phyloP scores from a whole-genome alignment of 1,139 yeast genomes.

The Entelexis sorbosivorans region DNA sequence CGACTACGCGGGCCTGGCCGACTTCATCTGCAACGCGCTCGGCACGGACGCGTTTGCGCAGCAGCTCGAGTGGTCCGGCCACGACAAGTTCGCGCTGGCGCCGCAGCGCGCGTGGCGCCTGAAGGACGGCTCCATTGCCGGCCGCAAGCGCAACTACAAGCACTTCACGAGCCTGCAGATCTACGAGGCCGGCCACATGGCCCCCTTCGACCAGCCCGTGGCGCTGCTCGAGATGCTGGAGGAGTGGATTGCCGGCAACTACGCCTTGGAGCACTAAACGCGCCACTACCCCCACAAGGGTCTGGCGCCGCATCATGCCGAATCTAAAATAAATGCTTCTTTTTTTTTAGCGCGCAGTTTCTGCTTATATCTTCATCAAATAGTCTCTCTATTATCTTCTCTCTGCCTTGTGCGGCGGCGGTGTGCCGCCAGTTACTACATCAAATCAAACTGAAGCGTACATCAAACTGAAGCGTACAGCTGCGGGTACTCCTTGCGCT shows the following conservation, averaged over 20 bases:
- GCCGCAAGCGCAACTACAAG: conserved; percentile 47
- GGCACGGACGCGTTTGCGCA: conserved; percentile 76
- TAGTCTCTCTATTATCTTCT: not conserved
- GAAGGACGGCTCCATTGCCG: conserved; percentile 39
- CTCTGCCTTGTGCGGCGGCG: no score
- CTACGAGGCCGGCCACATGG: conserved; percentile 60
- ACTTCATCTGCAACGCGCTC: conserved; percentile 81
- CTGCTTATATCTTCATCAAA: not conserved
- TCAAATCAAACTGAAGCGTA: no score
- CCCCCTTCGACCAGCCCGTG: conserved; percentile 52
- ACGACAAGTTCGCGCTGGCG: conserved; percentile 29
- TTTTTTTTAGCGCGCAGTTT: not conserved
- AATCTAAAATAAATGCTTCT: no score
- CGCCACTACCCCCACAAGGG: no score
- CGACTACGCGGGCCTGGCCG: conserved; percentile 82
- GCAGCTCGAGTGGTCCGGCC: conserved; percentile 51
- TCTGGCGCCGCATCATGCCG: no score
- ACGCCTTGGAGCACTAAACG: conserved; percentile 14
- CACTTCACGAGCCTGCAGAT: conserved; percentile 54
- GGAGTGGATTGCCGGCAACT: conserved; percentile 48
- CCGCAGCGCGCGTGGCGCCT: conserved; percentile 32
- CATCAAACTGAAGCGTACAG: not conserved
- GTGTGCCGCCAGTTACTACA: no score
- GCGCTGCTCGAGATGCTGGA: conserved; percentile 64
- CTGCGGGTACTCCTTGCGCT: conserved; percentile 10